phyloP scores from a whole-genome alignment of 2,329 filamentous ascomycete genomes.

The Stromatinia cepivora region DNA sequence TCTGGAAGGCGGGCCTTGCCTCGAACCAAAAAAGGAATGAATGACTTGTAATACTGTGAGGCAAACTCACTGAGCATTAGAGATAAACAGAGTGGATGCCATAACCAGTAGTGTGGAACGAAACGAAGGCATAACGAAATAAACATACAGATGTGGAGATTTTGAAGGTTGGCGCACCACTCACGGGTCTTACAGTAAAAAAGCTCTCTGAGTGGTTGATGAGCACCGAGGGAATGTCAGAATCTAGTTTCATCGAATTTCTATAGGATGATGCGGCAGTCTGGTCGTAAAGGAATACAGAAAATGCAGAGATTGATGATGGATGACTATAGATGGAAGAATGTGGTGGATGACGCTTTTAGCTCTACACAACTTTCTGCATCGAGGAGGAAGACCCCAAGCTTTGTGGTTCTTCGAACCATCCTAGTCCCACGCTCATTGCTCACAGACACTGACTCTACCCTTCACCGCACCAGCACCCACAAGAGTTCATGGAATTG shows the following conservation, averaged over 20 bases:
- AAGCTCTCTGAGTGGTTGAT: constrained; percentile 32
- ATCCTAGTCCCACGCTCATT: constrained; percentile 34
- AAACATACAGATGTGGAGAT: constrained; percentile 32
- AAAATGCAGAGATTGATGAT: constrained; percentile 19
- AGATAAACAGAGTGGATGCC: constrained; percentile 30
- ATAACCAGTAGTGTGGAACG: constrained; percentile 30
- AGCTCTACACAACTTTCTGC: constrained; percentile 32
- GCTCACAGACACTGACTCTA: constrained; percentile 35
- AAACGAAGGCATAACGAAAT: constrained; percentile 27
- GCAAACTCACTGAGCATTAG: constrained; percentile 27
- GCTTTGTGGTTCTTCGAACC: constrained; percentile 27
- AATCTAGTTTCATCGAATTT: constrained; percentile 11
- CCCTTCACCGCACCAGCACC: constrained; percentile 30
- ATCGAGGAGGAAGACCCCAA: constrained; percentile 23
- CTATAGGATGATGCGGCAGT: constrained; percentile 22
- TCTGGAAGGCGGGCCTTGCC: constrained; percentile 27
- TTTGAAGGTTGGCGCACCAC: constrained; percentile 33
- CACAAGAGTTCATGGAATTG: constrained; percentile 29
- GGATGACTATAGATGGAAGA: constrained; percentile 25
- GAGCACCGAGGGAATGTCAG: constrained; percentile 16
- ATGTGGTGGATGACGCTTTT: constrained; percentile 36
- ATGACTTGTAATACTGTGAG: constrained; percentile 24
- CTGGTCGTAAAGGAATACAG: constrained; percentile 14
- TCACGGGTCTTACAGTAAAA: constrained; percentile 30
- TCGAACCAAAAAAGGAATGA: constrained; percentile 23